Base-by-base conservation (phyloP, 169 alveolate species). In the Ichthyophthirius multifiliis region DNA sequence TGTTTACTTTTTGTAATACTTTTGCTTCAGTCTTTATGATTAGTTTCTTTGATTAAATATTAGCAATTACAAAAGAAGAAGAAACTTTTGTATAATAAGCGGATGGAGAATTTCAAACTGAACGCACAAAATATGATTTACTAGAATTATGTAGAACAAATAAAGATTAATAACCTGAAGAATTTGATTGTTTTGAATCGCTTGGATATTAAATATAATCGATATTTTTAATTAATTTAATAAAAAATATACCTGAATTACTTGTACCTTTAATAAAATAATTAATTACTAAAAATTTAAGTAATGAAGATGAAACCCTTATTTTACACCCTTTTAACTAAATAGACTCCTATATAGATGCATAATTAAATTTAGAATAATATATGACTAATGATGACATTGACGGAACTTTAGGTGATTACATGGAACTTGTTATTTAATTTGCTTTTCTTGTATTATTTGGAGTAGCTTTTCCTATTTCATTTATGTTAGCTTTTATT, bases 191-290 rank as follows among this genome's bases (percentile, higher is more conserved):
- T 39, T 81, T 81, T 20, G 31, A 47, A 27, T 46, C 37, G 5
- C 35, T 81, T n/a, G 20, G 55, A 39, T 47, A 31, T 48, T 20
- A 81, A 43, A 71, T 81, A 43, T 48, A 39, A 4, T 44, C 73
- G 6, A 81, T 81, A 6, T 81, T 81, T 43, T 41, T 67, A 27
- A 39, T 55, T 0, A 81, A 48, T 35, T 23, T 81, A 1, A 65
- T 47, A n/a, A 81, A 81, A 47, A 81, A 81, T 34, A 71, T 81
- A n/a, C 82, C 82, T 9, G 86, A 81, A 73, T 32, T 81, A 9
- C 73, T 65, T 18, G 46, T 67, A 4, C 81, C 86, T 67, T 35
- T 46, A 13, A 15, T 13, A 45, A 67, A 43, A 62, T 35, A 13
- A 15, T 67, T 20, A 37, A 37, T 62, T 5, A 67, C 35, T 23